Evolutionary conservation across 2,329 filamentous ascomycete species (phyloP).

Genomic region (Colletotrichum aenigma): DNA sequence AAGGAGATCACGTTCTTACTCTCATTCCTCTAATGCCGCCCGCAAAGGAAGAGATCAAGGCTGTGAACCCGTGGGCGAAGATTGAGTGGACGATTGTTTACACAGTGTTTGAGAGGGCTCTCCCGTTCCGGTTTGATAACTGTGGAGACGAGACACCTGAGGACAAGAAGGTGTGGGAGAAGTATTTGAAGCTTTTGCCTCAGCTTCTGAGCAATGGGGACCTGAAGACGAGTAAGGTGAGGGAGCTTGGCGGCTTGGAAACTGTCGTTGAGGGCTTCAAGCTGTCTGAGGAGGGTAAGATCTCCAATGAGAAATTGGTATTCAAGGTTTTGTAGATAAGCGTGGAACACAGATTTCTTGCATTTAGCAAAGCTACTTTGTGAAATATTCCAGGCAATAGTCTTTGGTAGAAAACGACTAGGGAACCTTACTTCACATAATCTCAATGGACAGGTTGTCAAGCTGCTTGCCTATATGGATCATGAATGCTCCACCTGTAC

Average conservation of each 20-base stretch:
- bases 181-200: neutral
- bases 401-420: too few species aligned
- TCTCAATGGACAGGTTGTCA: rapidly evolving
- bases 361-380: neutral
- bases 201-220: neutral
- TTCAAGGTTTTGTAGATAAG: neutral
- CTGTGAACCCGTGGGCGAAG: neutral
- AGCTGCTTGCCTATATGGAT: neutral
- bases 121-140: neutral
- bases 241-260: neutral
- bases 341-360: rapidly evolving
- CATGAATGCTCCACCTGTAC: neutral
- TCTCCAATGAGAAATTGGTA: neutral
- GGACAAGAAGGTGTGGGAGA: neutral
- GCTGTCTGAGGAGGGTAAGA: neutral
- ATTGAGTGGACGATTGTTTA: neutral
- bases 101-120: neutral
- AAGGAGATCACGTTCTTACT: slow-evolving; percentile 30
- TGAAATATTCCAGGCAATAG: rapidly evolving
- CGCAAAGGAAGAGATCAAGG: neutral
- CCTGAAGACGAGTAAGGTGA: neutral
- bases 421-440: rapidly evolving
- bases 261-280: neutral
- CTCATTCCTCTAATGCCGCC: slow-evolving; percentile 14
- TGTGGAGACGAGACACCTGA: neutral